Percentiles rank a stretch among this genome's conserved stretches.
These are phyloP conservation scores for Solanum corneliomulleri DNA, from an alignment of 257 asterid genomes.

Conservation along the genomic window DNA sequence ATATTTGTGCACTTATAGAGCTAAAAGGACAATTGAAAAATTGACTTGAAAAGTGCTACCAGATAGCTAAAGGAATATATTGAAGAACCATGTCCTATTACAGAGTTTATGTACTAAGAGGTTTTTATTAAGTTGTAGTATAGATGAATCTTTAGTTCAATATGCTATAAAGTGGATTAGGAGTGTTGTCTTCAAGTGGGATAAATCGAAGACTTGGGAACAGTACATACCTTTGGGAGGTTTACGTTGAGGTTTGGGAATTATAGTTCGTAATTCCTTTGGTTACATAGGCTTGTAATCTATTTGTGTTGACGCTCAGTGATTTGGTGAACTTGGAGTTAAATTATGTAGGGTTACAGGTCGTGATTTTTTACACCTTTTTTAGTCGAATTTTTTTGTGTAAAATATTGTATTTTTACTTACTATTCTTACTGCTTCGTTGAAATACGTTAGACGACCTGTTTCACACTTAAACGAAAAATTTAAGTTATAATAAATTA, in stretches of 20 bases:
- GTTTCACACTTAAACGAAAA: fast-evolving
- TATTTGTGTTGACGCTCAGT: not conserved
- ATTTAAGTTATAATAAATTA: no score
- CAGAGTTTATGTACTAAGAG: not conserved
- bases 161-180: not conserved
- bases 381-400: no score
- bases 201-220: not conserved
- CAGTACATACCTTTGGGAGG: not conserved
- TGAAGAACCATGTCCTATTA: not conserved
- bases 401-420: no score
- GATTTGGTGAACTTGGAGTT: not conserved
- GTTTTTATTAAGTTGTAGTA: not conserved
- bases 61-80: not conserved
- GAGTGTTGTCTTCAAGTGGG: not conserved
- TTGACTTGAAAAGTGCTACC: not conserved
- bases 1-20: not conserved
- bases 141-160: not conserved
- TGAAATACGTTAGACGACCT: not conserved
- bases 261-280: not conserved
- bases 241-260: not conserved
- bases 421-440: not conserved
- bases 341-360: not conserved
- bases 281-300: fast-evolving
- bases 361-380: not conserved
- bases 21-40: not conserved